Evolutionary conservation across 75 land plant genomes (phyloP).

Genomic region (Selaginella tamariscina): DNA sequence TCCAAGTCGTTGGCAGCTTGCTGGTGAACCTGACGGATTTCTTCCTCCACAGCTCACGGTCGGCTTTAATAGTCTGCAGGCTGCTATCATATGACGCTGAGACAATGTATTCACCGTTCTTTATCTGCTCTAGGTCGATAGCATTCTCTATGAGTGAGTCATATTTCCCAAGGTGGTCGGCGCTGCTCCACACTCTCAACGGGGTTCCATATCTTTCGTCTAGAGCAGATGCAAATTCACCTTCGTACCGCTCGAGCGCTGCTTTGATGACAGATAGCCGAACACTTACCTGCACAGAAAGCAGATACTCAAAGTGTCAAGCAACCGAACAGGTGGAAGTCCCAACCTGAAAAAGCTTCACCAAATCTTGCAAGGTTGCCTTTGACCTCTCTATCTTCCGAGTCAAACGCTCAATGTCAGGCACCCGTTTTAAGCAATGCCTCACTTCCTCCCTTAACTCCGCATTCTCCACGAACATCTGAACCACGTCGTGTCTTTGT

Average conservation of each 20-base stretch:
- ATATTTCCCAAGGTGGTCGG: conserved; percentile 66
- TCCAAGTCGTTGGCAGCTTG: conserved; percentile 79
- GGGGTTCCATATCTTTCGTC: conserved; percentile 41
- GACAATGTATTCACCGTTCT: conserved; percentile 96
- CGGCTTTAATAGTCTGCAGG: conserved; percentile 45
- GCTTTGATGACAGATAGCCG: conserved; percentile 61
- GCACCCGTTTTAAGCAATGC: conserved; percentile 71
- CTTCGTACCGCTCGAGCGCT: conserved; percentile 50
- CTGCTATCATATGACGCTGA: conserved; percentile 63
- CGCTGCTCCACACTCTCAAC: conserved; percentile 43
- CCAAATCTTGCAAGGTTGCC: conserved; percentile 65
- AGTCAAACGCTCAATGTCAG: conserved; percentile 75
- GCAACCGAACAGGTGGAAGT: too few relatives aligned
- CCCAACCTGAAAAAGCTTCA: conserved; percentile 85
- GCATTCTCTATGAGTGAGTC: conserved; percentile 71
- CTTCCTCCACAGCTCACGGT: conserved; percentile 52
- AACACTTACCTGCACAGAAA: conserved; percentile 56
- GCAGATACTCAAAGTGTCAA: conserved; percentile 7
- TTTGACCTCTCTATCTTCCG: conserved; percentile 52
- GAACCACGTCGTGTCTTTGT: conserved; percentile 66
- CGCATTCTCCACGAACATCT: conserved; percentile 81
- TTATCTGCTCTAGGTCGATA: conserved; percentile 82
- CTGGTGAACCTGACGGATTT: conserved; percentile 57
- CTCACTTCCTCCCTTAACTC: conserved; percentile 64
- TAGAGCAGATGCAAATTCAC: conserved; percentile 52